Conservation (phyloP, 1,284 basidiomycete species). For the Ganoderma boninense region DNA sequence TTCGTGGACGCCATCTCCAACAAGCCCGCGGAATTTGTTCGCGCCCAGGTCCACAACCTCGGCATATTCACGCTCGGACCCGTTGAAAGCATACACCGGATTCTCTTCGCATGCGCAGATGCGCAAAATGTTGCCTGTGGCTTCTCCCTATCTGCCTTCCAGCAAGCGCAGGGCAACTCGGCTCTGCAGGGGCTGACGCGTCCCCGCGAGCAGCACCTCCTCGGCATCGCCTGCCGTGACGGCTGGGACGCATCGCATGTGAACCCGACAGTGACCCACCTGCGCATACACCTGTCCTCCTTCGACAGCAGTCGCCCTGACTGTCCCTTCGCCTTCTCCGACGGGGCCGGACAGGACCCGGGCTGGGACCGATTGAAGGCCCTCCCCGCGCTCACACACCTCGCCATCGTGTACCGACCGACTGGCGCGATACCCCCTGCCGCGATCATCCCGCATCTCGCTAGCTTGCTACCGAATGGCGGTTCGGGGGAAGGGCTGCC, state of each 20-base stretch:
- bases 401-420: conserved; percentile 45
- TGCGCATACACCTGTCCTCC: conserved; percentile 47
- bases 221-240: conserved; percentile 47
- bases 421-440: conserved; percentile 32
- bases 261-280: conserved; percentile 43
- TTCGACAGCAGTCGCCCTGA: conserved; percentile 33
- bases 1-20: conserved; percentile 44
- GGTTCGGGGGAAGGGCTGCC: conserved; percentile 20
- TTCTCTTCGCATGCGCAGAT: conserved; percentile 44
- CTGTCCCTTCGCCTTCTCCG: conserved; percentile 31
- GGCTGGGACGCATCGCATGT: conserved; percentile 46
- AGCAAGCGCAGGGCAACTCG: conserved; percentile 32
- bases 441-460: conserved; percentile 35
- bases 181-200: conserved; percentile 34
- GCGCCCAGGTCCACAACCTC: conserved; percentile 39
- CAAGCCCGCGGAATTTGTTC: conserved; percentile 39
- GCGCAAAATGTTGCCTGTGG: conserved; percentile 49
- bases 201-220: conserved; percentile 47
- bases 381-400: conserved; percentile 46
- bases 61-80: conserved; percentile 48
- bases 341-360: conserved; percentile 28
- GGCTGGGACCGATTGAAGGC: conserved; percentile 40
- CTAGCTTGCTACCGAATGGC: conserved; percentile 29
- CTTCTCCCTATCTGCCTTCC: conserved; percentile 45
- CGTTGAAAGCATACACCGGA: conserved; percentile 42